Base-by-base conservation (phyloP, 1,284 basidiomycete genomes). In the Naganishia liquefaciens region DNA sequence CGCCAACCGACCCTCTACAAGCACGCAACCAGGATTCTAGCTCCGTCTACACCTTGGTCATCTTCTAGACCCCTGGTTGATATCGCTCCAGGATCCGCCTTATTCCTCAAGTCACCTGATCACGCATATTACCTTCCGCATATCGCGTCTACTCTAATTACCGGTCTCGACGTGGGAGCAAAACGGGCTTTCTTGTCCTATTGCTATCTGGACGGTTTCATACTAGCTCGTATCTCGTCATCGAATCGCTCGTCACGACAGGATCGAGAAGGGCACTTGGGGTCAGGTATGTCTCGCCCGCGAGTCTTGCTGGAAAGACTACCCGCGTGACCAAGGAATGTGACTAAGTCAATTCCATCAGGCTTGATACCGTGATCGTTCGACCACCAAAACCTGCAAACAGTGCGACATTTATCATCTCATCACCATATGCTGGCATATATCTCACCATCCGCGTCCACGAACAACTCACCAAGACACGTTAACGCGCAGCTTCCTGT, bases 361-460 rank as follows among this genome's bases (percentile, higher is more conserved):
- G 19, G 19, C 19, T 21, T 33, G 51, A 17, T 53, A 1, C 27
- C 13, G 11, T 3, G 2, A 33, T 10, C 15, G 28, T 19, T 39
- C 19, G 15, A 53, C n/a, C 19, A 23, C 33, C 51, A 9, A 10
- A 37, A 37, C 13, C 33, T 37, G 6, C 3, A 37, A 37, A 7
- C 11, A 47, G 21, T 5, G 21, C 46, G 7, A 21, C 46, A 25
- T 23, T 11, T 5, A 5, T 3, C 2, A 47, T 23, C 21, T 21
- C 3, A 47, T 47, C 55, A 50, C 21, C 21, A 51, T 30, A 63
- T 63, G 67, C 49, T 68, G 25, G 64, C 63, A 40, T 64, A 65
- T 46, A 54, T 68, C 52, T 65, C 63, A 39, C 54, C 62, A 23
- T 27, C 30, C 15, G 40, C 62, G 15, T 58, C 68, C 28, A 52